Percentiles rank a stretch among this genome's conserved stretches.
phyloP scores from a whole-genome alignment of 176 grass and related monocot genomes.

The Cocos nucifera region DNA sequence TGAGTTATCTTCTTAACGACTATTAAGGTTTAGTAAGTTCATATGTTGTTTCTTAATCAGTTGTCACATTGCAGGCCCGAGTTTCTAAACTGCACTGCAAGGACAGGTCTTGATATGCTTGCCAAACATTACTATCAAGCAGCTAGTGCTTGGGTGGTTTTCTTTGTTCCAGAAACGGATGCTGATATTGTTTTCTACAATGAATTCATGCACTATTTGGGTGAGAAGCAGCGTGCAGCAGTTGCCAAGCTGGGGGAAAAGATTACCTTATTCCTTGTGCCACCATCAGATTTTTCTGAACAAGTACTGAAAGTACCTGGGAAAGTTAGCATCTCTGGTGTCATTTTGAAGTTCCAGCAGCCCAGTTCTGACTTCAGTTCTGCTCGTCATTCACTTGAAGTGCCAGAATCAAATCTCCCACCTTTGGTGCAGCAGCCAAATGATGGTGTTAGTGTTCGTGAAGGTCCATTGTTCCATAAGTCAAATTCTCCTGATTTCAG shows the following conservation, averaged over 20 bases:
- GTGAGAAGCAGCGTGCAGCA: conserved; percentile 86
- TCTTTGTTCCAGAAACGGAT: conserved; percentile 96
- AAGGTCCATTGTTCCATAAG: conserved; percentile 28
- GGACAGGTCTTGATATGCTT: conserved; percentile 91
- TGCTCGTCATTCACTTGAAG: conserved; percentile 25
- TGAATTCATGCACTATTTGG: conserved; percentile 96
- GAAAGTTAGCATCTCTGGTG: conserved; percentile 93
- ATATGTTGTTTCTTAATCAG: neutral
- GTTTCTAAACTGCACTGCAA: conserved; percentile 71
- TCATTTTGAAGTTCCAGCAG: conserved; percentile 75
- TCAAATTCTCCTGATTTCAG: conserved; percentile 30
- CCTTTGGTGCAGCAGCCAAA: conserved; percentile 19
- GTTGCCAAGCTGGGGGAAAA: conserved; percentile 86
- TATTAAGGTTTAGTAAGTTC: no score
- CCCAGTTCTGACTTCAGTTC: conserved; percentile 38
- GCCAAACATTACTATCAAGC: conserved; percentile 90
- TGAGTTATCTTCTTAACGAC: no score
- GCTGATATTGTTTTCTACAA: conserved; percentile 73
- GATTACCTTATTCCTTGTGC: conserved; percentile 83
- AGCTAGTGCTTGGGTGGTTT: conserved; percentile 74
- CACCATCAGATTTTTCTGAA: conserved; percentile 92
- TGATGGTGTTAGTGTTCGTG: conserved; percentile 13
- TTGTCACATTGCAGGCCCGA: conserved; percentile 50
- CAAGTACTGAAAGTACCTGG: conserved; percentile 84
- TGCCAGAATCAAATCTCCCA: conserved; percentile 16